Evolutionary conservation across 306 rosid species (phyloP).

Genomic region (Prunus dulcis): DNA sequence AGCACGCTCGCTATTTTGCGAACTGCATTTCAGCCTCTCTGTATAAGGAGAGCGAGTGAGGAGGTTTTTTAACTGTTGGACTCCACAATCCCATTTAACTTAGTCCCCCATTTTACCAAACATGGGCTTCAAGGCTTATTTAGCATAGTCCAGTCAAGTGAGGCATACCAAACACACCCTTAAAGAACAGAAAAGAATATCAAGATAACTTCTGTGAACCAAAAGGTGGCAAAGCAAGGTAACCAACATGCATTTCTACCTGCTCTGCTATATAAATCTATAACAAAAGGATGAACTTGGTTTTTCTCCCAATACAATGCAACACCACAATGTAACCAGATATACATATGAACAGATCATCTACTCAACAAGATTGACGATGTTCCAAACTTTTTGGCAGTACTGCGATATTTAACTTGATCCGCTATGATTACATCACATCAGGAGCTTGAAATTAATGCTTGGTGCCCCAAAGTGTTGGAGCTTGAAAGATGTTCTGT

Average conservation of each 20-base stretch:
- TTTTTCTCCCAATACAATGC: constrained; percentile 1
- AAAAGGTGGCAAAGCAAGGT: background rate
- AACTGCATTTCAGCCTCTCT: no score
- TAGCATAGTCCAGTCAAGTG: no score
- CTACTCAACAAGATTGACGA: background rate
- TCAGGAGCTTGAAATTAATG: background rate
- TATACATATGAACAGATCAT: background rate
- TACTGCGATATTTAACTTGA: background rate
- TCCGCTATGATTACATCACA: background rate
- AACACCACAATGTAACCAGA: background rate
- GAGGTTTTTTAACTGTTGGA: no score
- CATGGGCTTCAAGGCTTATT: no score
- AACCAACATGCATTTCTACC: no score
- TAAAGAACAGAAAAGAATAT: background rate
- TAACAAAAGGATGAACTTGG: no score
- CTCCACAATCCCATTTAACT: no score
- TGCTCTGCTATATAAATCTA: no score
- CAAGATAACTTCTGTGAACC: background rate
- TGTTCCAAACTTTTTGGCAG: background rate
- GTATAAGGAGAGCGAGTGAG: no score
- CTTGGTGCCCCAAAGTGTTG: background rate
- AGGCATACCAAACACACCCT: no score
- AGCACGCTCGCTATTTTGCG: no score
- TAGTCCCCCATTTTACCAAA: no score
- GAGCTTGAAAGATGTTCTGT: constrained; percentile 17